Percentiles rank a stretch among this genome's conserved stretches.
phyloP scores from a whole-genome alignment of 148 eudicot genomes.

The Amaranthus hypochondriacus region DNA sequence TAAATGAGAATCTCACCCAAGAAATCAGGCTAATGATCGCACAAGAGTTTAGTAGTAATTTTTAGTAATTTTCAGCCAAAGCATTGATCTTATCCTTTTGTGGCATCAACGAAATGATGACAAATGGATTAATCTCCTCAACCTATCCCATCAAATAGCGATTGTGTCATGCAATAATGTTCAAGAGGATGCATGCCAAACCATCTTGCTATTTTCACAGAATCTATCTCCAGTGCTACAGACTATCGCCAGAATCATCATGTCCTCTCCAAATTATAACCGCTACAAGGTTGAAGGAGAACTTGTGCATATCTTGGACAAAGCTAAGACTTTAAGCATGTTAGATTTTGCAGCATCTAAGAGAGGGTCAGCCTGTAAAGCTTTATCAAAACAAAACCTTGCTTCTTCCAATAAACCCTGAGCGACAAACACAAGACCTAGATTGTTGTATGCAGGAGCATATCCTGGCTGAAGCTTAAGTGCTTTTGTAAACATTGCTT shows the following conservation, averaged over 20 bases:
- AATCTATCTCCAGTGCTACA: background rate
- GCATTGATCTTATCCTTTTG: background rate
- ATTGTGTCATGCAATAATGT: background rate
- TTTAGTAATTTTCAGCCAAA: background rate
- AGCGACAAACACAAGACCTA: slow-evolving; percentile 92
- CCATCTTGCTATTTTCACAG: background rate
- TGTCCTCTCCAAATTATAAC: slow-evolving; percentile 5
- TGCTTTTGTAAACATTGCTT: slow-evolving; percentile 86
- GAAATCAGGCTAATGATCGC: too few relatives aligned
- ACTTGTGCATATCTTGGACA: slow-evolving; percentile 47
- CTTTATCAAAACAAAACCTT: slow-evolving; percentile 84
- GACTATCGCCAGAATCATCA: background rate
- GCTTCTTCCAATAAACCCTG: slow-evolving; percentile 87
- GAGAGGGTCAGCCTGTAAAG: slow-evolving; percentile 70
- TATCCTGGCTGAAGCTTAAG: slow-evolving; percentile 84
- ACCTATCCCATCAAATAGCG: background rate
- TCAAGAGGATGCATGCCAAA: background rate
- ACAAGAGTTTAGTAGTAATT: background rate
- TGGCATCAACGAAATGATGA: background rate
- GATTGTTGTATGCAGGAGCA: slow-evolving; percentile 95
- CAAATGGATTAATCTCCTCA: background rate
- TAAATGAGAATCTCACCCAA: background rate
- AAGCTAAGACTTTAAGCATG: slow-evolving; percentile 63
- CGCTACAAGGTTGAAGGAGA: slow-evolving; percentile 15
- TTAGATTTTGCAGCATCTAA: slow-evolving; percentile 96